Percentiles rank a stretch among this genome's conserved stretches.
phyloP scores from a whole-genome alignment of 345 rosid species.

The Syzygium oleosum region DNA sequence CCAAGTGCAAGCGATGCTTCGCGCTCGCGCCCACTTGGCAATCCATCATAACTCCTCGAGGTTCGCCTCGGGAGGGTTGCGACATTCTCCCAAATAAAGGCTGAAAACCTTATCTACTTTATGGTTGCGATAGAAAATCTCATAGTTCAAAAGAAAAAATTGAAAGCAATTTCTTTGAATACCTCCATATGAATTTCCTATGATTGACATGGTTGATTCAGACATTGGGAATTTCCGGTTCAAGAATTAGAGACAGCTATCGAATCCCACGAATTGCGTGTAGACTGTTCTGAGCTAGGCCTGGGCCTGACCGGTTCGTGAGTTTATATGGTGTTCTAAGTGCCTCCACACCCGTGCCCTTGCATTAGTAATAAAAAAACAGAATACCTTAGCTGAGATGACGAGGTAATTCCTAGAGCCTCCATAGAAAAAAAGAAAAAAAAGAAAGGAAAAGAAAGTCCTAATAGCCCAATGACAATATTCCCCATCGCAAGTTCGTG shows the following conservation, averaged over 20 bases:
- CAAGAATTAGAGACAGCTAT: neutral
- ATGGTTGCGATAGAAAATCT: neutral
- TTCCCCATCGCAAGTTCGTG: neutral
- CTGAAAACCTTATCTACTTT: neutral
- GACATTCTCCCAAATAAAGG: neutral
- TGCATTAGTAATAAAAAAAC: too few relatives aligned
- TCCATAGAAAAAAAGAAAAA: neutral
- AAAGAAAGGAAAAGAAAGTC: neutral
- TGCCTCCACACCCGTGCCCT: neutral
- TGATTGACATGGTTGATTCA: neutral
- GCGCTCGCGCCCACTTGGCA: neutral
- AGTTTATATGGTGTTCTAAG: neutral
- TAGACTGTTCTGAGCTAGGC: neutral
- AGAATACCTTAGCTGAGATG: neutral
- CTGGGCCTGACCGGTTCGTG: neutral
- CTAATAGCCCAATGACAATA: neutral
- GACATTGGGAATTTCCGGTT: neutral
- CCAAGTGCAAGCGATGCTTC: too few relatives aligned
- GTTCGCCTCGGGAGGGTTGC: neutral
- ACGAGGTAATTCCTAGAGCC: neutral
- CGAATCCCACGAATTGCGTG: neutral
- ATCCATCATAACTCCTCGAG: neutral
- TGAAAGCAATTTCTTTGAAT: neutral
- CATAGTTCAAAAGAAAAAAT: too few relatives aligned
- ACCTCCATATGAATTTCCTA: neutral